Evolutionary conservation across 2,329 filamentous ascomycete genomes (phyloP).

Genomic region (Tolypocladium ovalisporum): DNA sequence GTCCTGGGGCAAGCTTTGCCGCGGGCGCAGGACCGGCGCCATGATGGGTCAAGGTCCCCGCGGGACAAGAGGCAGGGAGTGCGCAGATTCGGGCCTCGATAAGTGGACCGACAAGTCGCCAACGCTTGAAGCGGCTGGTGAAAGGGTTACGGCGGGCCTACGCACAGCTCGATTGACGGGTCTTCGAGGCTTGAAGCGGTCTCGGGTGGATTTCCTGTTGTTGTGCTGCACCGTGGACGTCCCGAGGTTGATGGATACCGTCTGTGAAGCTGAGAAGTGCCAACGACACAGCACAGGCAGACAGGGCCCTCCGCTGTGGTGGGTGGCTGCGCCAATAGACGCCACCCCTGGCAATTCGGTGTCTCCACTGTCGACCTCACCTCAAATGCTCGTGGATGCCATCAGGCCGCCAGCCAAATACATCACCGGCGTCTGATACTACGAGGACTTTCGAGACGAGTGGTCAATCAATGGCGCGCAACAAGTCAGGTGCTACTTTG

Average conservation of each 20-base stretch:
- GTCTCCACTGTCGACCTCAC: background rate
- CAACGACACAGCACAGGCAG: no score
- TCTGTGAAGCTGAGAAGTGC: background rate
- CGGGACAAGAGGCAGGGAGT: background rate
- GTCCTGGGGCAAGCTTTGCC: slow-evolving; percentile 56
- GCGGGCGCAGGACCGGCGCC: slow-evolving; percentile 30
- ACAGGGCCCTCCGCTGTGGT: no score
- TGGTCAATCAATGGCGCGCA: background rate
- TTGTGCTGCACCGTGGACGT: background rate
- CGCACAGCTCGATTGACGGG: background rate
- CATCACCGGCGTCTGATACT: background rate
- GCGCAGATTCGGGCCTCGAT: background rate
- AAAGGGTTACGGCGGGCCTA: background rate
- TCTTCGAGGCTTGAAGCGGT: no score
- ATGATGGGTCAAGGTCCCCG: slow-evolving; percentile 12
- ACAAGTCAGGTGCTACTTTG: background rate
- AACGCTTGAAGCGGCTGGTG: background rate
- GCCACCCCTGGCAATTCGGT: background rate
- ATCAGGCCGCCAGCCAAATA: background rate
- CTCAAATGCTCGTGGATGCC: background rate
- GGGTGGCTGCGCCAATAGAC: background rate
- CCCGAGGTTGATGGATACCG: background rate
- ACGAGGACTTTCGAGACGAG: no score
- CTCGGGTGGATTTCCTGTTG: background rate
- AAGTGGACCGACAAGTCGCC: background rate